Evolutionary conservation across 1,284 basidiomycete genomes (phyloP), one percentile per base, ranked within the genome.

Genomic region (Tetrapyrgos nigripes): DNA sequence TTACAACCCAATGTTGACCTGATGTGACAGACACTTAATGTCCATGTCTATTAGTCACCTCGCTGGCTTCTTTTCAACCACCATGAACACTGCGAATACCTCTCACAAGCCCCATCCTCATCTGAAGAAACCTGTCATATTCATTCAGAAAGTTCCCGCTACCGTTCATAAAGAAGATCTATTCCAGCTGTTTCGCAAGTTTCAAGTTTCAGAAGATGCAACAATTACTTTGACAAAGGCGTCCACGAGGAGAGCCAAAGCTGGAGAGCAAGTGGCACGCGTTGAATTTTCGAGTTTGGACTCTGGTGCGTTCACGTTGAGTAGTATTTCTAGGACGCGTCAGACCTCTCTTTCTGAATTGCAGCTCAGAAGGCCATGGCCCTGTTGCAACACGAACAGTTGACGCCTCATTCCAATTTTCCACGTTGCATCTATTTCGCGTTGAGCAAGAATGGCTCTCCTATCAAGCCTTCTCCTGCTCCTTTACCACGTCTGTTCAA

Each of bases 351-450:
- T 29, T 3, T 14, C 5, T 40, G 4, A 10, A 21, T 24, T n/a
- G 24, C 33, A 52, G 50, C 50, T 33, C 31, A 52, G 33, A 52
- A 52, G 26, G 50, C 35, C 17, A 24, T 52, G 50, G n/a, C 50
- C 26, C 21, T 33, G 14, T 40, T 35, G 23, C 50, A 52, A 40
- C n/a, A 19, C 10, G n/a, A 11, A 2, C 19, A 40, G 19, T 24
- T 24, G 17, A 21, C 24, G 23, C 13, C 10, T 13, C 19, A 10
- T 11, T 23, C 50, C 9, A 40, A 35, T 8, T 4, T n/a, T 6
- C n/a, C 28, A 31, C 33, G 24, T 40, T 40, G 17, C 14, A 14
- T 37, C 23, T 19, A 40, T 10, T 9, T 52, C 21, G 17, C n/a
- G 21, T 13, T 40, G 31, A 17, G 24, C 2, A 24, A 33, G 26